Evolutionary conservation across 345 rosid genomes (phyloP).

Genomic region (Linum usitatissimum): DNA sequence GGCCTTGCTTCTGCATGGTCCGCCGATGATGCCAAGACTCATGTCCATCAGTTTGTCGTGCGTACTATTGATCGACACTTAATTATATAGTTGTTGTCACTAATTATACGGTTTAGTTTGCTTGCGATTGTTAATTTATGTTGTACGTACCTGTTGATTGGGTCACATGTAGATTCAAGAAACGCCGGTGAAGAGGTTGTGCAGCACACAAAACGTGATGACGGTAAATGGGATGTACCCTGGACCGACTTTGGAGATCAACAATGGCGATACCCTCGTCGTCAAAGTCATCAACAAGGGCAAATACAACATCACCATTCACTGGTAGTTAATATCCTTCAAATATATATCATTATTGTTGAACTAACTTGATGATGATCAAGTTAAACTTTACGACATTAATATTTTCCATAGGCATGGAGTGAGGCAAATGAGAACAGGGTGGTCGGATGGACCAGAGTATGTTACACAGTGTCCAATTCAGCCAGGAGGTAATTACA

Average conservation of each 20-base stretch:
- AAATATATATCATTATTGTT: no score
- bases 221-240: constrained; percentile 13
- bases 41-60: background rate
- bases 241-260: constrained; percentile 22
- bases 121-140: no score
- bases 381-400: no score
- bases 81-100: no score
- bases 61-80: background rate
- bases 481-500: constrained; percentile 12
- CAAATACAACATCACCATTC: constrained; percentile 26
- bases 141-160: no score
- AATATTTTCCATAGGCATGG: constrained; percentile 14
- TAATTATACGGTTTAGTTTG: no score
- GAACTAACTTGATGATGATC: no score
- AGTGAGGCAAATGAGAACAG: constrained; percentile 19
- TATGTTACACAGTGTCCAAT: constrained; percentile 20
- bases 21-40: background rate
- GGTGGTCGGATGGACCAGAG: constrained; percentile 26
- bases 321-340: constrained; percentile 2
- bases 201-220: background rate
- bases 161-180: constrained; percentile 4
- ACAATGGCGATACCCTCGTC: constrained; percentile 23
- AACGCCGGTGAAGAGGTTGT: constrained; percentile 3
- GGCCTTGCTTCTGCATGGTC: background rate
- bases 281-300: constrained; percentile 24